Conservation (phyloP, 805 yeast species). For the Zygosaccharomyces gambellarensis region DNA sequence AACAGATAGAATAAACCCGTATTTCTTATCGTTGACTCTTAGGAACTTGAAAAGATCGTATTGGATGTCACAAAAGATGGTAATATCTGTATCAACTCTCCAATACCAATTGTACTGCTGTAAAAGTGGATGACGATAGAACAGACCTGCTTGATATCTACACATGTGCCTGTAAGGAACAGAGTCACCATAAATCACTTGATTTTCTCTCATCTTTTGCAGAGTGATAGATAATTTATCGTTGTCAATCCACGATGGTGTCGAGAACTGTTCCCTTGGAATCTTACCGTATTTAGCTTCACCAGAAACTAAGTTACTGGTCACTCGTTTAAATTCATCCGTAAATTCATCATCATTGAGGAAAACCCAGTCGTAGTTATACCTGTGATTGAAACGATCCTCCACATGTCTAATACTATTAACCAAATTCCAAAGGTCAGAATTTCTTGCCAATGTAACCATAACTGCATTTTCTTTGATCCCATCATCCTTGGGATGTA, state of each 20-base stretch:
- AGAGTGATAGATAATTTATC: slow-evolving; percentile 45
- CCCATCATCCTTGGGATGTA: slow-evolving; percentile 33
- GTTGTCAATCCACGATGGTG: slow-evolving; percentile 61
- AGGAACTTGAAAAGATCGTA: slow-evolving; percentile 59
- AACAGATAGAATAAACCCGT: slow-evolving; percentile 64
- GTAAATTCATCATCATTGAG: slow-evolving; percentile 64
- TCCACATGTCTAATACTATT: slow-evolving; percentile 60
- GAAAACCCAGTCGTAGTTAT: slow-evolving; percentile 75
- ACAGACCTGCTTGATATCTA: slow-evolving; percentile 47
- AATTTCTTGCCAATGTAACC: slow-evolving; percentile 65
- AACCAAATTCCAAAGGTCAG: slow-evolving; percentile 53
- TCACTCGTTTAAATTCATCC: slow-evolving; percentile 47
- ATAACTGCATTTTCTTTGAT: slow-evolving; percentile 56
- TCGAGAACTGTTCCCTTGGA: slow-evolving; percentile 61
- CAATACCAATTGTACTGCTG: slow-evolving; percentile 62
- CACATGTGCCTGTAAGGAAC: slow-evolving; percentile 68
- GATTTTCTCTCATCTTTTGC: slow-evolving; percentile 39
- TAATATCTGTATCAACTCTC: slow-evolving; percentile 72
- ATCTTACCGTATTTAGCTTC: slow-evolving; percentile 57
- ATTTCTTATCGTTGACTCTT: slow-evolving; percentile 50
- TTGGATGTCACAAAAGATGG: slow-evolving; percentile 55
- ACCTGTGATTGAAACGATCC: slow-evolving; percentile 57
- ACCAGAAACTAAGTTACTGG: slow-evolving; percentile 54
- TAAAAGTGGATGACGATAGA: slow-evolving; percentile 56
- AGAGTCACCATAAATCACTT: slow-evolving; percentile 53